A percentile compares a stretch with the other conserved stretches of the same genome.
Evolutionary conservation across 495 filamentous ascomycete species (phyloP).

Genomic region (Tirmania nivea): DNA sequence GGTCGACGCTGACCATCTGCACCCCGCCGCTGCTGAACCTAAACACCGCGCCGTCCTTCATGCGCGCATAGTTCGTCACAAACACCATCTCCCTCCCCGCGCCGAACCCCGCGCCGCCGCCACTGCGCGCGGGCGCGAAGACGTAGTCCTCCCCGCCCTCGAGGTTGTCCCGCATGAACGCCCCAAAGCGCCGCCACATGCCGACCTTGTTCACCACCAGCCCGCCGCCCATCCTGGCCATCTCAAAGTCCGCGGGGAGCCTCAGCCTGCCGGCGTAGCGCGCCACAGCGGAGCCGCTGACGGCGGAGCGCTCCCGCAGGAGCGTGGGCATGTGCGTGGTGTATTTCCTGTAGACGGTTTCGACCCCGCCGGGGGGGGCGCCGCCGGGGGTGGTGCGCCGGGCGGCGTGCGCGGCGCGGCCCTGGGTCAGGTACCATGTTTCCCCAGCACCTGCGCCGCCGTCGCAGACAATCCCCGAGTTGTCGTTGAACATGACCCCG

Average conservation of each 20-base stretch:
- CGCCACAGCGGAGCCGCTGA: background rate
- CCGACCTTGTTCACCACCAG: conserved; percentile 39
- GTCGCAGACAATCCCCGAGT: conserved; percentile 39
- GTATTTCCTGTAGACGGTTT: conserved; percentile 30
- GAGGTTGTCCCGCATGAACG: conserved; percentile 53
- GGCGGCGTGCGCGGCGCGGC: conserved; percentile 20
- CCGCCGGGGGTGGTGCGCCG: conserved; percentile 7
- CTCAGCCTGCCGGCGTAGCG: background rate
- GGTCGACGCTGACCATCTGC: background rate
- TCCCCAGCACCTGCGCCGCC: conserved; percentile 22
- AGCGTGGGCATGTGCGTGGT: conserved; percentile 35
- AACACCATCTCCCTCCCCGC: background rate
- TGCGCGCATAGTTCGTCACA: background rate
- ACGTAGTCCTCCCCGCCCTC: background rate
- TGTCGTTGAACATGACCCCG: conserved; percentile 55
- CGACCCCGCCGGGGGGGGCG: background rate
- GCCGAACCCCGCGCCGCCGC: background rate
- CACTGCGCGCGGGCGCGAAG: background rate
- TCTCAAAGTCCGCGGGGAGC: conserved; percentile 43
- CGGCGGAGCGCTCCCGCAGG: background rate
- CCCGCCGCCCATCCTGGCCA: conserved; percentile 32
- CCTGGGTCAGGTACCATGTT: conserved; percentile 21
- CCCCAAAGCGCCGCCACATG: conserved; percentile 78
- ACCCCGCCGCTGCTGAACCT: background rate
- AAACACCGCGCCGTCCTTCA: background rate